Percentiles rank a stretch among this genome's conserved stretches.
These are phyloP conservation scores for Globisporangium spinosum DNA, from an alignment of 352 stramenopile species.

Conservation along the genomic window DNA sequence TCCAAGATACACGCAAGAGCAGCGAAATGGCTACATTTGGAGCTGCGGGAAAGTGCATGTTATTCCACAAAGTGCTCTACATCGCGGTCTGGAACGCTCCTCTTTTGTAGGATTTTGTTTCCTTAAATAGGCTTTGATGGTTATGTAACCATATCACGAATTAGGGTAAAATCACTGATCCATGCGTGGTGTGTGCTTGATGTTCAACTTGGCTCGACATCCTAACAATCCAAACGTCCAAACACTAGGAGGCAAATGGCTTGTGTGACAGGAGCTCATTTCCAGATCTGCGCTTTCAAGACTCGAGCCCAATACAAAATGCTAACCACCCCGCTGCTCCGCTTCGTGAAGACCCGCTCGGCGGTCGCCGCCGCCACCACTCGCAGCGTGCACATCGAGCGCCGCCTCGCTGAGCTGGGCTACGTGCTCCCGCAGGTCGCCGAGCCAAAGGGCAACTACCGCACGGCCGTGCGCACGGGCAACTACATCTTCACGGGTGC, in stretches of 20 bases:
- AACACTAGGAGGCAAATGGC: background rate
- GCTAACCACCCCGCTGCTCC: conserved; percentile 29
- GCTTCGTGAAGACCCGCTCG: conserved; percentile 20
- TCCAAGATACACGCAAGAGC: background rate
- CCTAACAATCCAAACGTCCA: background rate
- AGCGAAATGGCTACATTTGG: conserved; percentile 7
- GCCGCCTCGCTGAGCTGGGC: conserved; percentile 74
- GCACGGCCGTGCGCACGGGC: conserved; percentile 75
- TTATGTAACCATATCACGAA: no score
- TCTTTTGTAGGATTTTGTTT: no score
- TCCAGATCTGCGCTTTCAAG: conserved; percentile 3
- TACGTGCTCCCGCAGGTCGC: conserved; percentile 59
- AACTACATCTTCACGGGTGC: conserved; percentile 79
- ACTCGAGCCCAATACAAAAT: conserved; percentile 11
- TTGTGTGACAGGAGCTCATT: conserved; percentile 4
- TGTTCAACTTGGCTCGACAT: conserved; percentile 9
- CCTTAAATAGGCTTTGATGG: no score
- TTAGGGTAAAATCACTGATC: no score
- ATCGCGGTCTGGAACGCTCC: background rate
- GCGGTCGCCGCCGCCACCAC: conserved; percentile 13
- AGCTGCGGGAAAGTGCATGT: background rate
- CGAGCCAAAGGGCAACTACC: conserved; percentile 89
- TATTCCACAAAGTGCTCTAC: background rate
- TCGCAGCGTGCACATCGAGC: conserved; percentile 79
- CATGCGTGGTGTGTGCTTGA: background rate